A percentile compares a stretch with the other conserved stretches of the same genome.
phyloP scores from a whole-genome alignment of 306 rosid species.

The Medicago lupulina region DNA sequence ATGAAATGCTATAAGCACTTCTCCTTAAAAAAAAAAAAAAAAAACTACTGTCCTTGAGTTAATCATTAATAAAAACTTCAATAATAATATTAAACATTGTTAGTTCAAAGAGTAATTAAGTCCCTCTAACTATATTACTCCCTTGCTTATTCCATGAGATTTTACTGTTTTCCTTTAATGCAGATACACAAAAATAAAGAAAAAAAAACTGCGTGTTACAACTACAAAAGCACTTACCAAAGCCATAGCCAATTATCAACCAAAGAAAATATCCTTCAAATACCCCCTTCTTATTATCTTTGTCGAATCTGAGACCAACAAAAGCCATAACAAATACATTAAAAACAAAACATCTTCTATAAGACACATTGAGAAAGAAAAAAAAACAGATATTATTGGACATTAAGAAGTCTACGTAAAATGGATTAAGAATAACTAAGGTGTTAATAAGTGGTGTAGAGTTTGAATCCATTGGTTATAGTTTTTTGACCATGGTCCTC shows the following conservation, averaged over 20 bases:
- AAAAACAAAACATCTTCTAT: slow-evolving; percentile 24
- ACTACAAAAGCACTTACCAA: slow-evolving; percentile 65
- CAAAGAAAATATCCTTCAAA: slow-evolving; percentile 70
- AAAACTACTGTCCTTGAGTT: neutral
- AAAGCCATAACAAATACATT: slow-evolving; percentile 39
- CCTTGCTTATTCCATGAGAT: neutral
- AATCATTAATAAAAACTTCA: neutral
- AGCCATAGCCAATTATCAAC: slow-evolving; percentile 83
- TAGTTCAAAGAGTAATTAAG: no score
- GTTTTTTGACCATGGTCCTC: no score
- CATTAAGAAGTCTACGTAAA: no score
- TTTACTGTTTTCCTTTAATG: neutral
- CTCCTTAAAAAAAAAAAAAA: no score
- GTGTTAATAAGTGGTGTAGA: no score
- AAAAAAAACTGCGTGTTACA: neutral
- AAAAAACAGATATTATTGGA: neutral
- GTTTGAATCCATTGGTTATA: no score
- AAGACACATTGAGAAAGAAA: neutral
- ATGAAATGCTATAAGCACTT: no score
- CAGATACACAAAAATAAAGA: no score
- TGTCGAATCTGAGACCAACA: slow-evolving; percentile 78
- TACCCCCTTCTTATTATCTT: slow-evolving; percentile 61
- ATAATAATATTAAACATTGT: neutral
- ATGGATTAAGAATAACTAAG: no score
- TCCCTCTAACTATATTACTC: neutral